These are phyloP conservation scores for Quercus bicolor DNA, from an alignment of 306 rosid genomes.

Conservation along the genomic window DNA sequence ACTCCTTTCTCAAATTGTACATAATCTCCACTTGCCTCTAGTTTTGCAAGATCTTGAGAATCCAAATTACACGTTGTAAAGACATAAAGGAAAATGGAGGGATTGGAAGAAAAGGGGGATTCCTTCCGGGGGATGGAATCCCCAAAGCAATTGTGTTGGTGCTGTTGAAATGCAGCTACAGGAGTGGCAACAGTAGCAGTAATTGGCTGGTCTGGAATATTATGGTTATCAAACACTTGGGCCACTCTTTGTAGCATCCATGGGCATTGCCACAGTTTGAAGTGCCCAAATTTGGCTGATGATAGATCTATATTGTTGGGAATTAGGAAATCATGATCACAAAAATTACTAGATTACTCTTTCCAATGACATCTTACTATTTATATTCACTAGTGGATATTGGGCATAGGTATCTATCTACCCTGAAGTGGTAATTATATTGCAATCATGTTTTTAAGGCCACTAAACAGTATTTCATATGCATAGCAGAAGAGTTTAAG, in stretches of 20 bases:
- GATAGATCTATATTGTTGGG: slow-evolving; percentile 49
- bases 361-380: slow-evolving; percentile 16
- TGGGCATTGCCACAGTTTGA: slow-evolving; percentile 68
- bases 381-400: not conserved
- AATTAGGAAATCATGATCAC: slow-evolving; percentile 50
- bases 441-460: no score
- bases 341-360: slow-evolving; percentile 43
- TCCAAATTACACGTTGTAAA: slow-evolving; percentile 72
- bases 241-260: slow-evolving; percentile 92
- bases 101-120: no score
- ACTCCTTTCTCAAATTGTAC: not conserved
- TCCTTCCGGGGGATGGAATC: slow-evolving; percentile 15
- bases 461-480: no score
- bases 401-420: slow-evolving; percentile 26
- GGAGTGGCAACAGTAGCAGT: slow-evolving; percentile 56
- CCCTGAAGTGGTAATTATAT: no score
- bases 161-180: slow-evolving; percentile 57
- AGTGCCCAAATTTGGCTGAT: not conserved
- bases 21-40: slow-evolving; percentile 68
- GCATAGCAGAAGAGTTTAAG: no score
- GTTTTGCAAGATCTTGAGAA: slow-evolving; percentile 88
- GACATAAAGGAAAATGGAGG: slow-evolving; percentile 67
- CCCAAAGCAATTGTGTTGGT: slow-evolving; percentile 77
- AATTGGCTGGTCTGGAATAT: slow-evolving; percentile 79
- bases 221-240: slow-evolving; percentile 68